Conservation (phyloP, 768 basidiomycete genomes). For the Trametes cinnabarina region DNA sequence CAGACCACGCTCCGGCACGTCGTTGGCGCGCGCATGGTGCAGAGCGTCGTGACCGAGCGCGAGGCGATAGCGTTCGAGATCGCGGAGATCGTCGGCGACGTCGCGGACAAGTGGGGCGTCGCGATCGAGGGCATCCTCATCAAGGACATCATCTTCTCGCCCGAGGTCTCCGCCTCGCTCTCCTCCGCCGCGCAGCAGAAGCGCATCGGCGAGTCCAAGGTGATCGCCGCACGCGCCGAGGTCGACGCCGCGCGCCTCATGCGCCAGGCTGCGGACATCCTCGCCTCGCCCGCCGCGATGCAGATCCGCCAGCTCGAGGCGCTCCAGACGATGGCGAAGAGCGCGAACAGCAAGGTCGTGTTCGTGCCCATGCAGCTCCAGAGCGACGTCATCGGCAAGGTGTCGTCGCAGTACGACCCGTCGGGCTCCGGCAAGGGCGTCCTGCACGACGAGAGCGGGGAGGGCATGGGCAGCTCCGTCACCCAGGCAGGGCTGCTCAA, state of each 20-base stretch:
- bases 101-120: constrained; percentile 96
- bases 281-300: constrained; percentile 95
- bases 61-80: constrained; percentile 97
- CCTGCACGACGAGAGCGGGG: constrained; percentile 36
- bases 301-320: constrained; percentile 97
- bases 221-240: constrained; percentile 93
- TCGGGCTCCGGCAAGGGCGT: constrained; percentile 23
- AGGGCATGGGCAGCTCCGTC: constrained; percentile 38
- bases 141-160: constrained; percentile 91
- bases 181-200: constrained; percentile 97
- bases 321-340: constrained; percentile 92
- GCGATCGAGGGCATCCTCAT: constrained; percentile 94
- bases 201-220: constrained; percentile 94
- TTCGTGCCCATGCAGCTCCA: constrained; percentile 94
- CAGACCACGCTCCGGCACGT: constrained; percentile 98
- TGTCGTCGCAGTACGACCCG: constrained; percentile 30
- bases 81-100: constrained; percentile 90
- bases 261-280: constrained; percentile 94
- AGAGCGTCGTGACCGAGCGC: constrained; percentile 93
- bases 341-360: constrained; percentile 84
- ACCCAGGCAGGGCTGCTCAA: constrained; percentile 53
- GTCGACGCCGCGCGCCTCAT: constrained; percentile 94
- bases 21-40: constrained; percentile 92
- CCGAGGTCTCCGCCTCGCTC: constrained; percentile 86
- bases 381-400: constrained; percentile 60